Evolutionary conservation across 2,329 filamentous ascomycete species (phyloP), one percentile per base, ranked within the genome.

Genomic region (Alternaria brassicae): DNA sequence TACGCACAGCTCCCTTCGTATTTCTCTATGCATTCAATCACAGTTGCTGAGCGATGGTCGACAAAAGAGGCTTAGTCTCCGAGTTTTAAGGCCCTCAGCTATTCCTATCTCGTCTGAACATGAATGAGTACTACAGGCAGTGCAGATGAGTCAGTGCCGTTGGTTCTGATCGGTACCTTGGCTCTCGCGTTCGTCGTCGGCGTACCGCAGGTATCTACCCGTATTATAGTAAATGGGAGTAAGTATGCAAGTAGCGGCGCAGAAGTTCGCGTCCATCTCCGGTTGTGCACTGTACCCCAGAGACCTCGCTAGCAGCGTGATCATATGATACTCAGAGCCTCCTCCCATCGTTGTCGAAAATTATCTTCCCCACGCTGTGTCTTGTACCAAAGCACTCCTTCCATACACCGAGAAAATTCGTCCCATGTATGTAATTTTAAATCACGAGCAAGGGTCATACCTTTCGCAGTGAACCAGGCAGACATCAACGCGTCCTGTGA

Each of bases 321-420:
- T 51, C 27, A 42, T 10, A 10, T 27, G 6, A 13, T 15, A 27
- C 25, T 41, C 37, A 56, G 25, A 17, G 28, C 36, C 36, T 19
- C 17, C 21, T 51, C 44, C 53, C 53, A 56, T n/a, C 12, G 34
- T 9, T 36, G 44, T n/a, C 21, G 44, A n/a, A 37, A 56, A 6
- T 41, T 17, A 12, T 9, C 27, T 36, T 56, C 53, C n/a, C 21
- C 53, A 10, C 13, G 21, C 36, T 23, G 36, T 25, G 23, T 50
- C 36, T 32, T 34, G 28, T 41, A 42, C 53, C 53, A 51, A 9
- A 56, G 15, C 12, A 56, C 53, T 15, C 7, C 21, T 32, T 56
- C 44, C 7, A 56, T 19, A n/a, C 12, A 40, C 12, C 13, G 19
- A 34, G 23, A 17, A 15, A 51, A 4, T 12, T 28, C 37, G 5